Percentiles rank a stretch among this genome's conserved stretches.
These are phyloP conservation scores for Pichia manshurica DNA, from an alignment of 805 yeast genomes.

Conservation along the genomic window DNA sequence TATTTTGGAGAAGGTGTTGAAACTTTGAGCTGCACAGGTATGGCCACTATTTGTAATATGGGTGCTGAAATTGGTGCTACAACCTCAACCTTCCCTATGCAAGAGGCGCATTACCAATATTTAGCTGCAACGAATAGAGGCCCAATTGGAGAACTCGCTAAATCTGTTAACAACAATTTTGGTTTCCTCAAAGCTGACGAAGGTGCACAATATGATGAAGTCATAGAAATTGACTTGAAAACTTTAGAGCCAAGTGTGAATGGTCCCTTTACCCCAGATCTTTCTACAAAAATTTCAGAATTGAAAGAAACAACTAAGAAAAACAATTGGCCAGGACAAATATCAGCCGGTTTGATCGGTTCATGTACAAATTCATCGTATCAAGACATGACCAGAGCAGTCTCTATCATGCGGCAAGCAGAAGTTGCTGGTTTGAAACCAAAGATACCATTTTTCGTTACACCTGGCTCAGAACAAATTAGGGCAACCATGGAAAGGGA, in stretches of 20 bases:
- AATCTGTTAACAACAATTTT: constrained; percentile 53
- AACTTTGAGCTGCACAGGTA: constrained; percentile 92
- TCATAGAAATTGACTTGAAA: constrained; percentile 83
- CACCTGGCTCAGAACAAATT: constrained; percentile 98
- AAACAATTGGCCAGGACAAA: constrained; percentile 89
- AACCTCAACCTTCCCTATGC: constrained; percentile 95
- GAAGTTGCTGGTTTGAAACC: constrained; percentile 86
- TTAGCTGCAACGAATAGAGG: constrained; percentile 81
- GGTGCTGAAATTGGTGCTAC: constrained; percentile 99
- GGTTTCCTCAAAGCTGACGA: constrained; percentile 78
- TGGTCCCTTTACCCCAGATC: constrained; percentile 98
- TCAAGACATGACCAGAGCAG: constrained; percentile 97
- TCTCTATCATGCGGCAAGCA: constrained; percentile 87
- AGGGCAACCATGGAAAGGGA: constrained; percentile 98
- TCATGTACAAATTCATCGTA: constrained; percentile 98
- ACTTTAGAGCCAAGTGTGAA: constrained; percentile 92
- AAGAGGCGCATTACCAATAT: constrained; percentile 81
- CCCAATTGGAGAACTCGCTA: constrained; percentile 77
- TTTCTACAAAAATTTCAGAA: constrained; percentile 90
- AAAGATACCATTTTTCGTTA: constrained; percentile 85
- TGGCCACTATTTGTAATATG: constrained; percentile 99
- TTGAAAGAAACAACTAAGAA: constrained; percentile 76
- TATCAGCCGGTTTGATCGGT: constrained; percentile 93
- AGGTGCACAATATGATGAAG: constrained; percentile 90
- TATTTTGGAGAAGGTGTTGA: constrained; percentile 94